A percentile compares a stretch with the other conserved stretches of the same genome.
phyloP scores from a whole-genome alignment of 2,329 filamentous ascomycete genomes.

The Cercospora citrullina region DNA sequence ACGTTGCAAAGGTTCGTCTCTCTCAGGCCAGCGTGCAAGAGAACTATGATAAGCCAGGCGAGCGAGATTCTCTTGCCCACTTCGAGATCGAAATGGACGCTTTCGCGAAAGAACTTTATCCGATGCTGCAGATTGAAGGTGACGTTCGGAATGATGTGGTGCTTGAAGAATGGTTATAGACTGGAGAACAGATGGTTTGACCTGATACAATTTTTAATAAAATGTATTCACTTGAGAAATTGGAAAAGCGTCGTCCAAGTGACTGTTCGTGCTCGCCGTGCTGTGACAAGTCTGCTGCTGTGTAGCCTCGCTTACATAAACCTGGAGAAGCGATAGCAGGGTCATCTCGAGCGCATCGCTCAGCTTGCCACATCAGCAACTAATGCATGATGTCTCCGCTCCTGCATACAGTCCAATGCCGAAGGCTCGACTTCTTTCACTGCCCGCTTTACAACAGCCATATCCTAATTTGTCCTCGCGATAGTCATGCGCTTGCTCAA shows the following conservation, averaged over 20 bases:
- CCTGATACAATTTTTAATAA: no score
- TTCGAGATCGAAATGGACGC: neutral
- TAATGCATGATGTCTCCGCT: neutral
- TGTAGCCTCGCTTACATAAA: neutral
- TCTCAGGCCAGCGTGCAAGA: neutral
- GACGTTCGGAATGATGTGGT: neutral
- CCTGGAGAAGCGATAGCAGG: neutral
- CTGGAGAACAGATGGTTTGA: no score
- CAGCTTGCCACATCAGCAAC: neutral
- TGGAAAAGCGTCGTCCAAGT: no score
- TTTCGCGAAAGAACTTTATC: neutral
- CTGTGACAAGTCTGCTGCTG: neutral
- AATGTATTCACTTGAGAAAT: no score
- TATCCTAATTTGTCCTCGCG: no score
- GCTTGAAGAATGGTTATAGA: neutral
- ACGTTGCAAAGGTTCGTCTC: no score
- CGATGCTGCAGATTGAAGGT: neutral
- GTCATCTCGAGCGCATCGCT: neutral
- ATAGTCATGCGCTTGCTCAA: conserved; percentile 16
- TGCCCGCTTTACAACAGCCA: neutral
- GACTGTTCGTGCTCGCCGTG: no score
- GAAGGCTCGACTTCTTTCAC: neutral
- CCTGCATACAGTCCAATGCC: neutral
- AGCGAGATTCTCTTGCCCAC: neutral
- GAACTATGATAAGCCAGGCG: neutral